Conservation (phyloP, 805 yeast genomes). For the Wickerhamiella alocasiicola region DNA sequence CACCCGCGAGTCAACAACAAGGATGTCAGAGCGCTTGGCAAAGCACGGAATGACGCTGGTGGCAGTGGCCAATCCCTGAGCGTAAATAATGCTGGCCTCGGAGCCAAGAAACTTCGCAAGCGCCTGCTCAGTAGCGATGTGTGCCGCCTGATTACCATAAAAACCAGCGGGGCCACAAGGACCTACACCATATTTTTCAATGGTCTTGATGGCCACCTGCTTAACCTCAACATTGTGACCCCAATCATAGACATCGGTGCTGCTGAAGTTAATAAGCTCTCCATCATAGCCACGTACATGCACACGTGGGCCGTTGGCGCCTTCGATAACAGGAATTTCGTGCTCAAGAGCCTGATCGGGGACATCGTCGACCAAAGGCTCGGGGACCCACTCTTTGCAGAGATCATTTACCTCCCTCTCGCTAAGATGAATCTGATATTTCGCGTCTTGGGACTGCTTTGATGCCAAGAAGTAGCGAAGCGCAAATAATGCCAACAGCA, state of each 20-base stretch:
- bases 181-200: conserved; percentile 78
- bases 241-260: conserved; percentile 59
- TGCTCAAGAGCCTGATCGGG: conserved; percentile 51
- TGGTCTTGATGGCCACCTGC: conserved; percentile 42
- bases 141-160: conserved; percentile 90
- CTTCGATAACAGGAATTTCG: conserved; percentile 50
- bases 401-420: conserved; percentile 63
- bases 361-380: conserved; percentile 54
- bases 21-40: conserved; percentile 86
- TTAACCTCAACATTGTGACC: conserved; percentile 37
- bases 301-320: conserved; percentile 37
- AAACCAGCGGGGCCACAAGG: conserved; percentile 98
- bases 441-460: conserved; percentile 62
- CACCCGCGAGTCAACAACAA: conserved; percentile 73
- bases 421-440: conserved; percentile 44
- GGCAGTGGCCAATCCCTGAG: conserved; percentile 83
- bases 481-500: conserved; percentile 66
- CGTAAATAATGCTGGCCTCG: conserved; percentile 71
- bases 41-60: conserved; percentile 87
- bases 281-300: conserved; percentile 23
- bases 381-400: conserved; percentile 86
- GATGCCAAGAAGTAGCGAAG: conserved; percentile 69
- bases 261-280: conserved; percentile 51
- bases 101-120: conserved; percentile 64
- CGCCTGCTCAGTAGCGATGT: conserved; percentile 63